phyloP scores from a whole-genome alignment of 2,329 filamentous ascomycete species.

The Sphaerulina musiva region DNA sequence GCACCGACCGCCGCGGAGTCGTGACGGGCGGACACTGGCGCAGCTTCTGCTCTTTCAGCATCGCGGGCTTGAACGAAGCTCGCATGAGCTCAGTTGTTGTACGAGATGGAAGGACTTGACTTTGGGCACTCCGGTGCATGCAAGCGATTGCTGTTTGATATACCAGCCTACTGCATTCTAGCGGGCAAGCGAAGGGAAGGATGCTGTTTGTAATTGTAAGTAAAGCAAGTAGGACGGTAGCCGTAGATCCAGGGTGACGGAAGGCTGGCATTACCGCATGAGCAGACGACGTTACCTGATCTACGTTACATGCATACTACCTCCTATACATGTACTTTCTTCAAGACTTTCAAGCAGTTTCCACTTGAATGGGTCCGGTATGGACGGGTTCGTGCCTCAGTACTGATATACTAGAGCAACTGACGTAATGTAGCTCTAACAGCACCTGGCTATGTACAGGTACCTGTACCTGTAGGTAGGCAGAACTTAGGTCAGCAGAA shows the following conservation, averaged over 20 bases:
- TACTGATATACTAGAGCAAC: too few species aligned
- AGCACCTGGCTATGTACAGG: too few species aligned
- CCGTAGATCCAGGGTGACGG: not conserved
- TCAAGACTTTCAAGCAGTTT: too few species aligned
- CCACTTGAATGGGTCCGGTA: too few species aligned
- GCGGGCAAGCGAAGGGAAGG: slow-evolving; percentile 14
- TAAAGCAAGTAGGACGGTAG: slow-evolving; percentile 1
- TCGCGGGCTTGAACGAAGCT: not conserved
- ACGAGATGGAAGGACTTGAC: not conserved
- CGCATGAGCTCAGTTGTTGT: not conserved
- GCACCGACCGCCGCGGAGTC: slow-evolving; percentile 27
- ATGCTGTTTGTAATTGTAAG: slow-evolving; percentile 17
- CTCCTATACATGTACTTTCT: too few species aligned
- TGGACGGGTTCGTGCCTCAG: too few species aligned
- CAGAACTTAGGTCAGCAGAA: too few species aligned
- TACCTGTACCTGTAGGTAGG: too few species aligned
- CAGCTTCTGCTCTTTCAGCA: not conserved
- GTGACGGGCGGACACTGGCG: slow-evolving; percentile 14
- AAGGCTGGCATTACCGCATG: not conserved
- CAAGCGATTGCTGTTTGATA: slow-evolving; percentile 15
- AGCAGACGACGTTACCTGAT: not conserved
- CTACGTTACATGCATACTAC: too few species aligned
- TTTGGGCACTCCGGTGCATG: slow-evolving; percentile 8
- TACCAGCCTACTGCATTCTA: slow-evolving; percentile 16
- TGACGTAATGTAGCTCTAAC: too few species aligned